phyloP scores from a whole-genome alignment of 352 stramenopile species.

The Globisporangium yorkense region DNA sequence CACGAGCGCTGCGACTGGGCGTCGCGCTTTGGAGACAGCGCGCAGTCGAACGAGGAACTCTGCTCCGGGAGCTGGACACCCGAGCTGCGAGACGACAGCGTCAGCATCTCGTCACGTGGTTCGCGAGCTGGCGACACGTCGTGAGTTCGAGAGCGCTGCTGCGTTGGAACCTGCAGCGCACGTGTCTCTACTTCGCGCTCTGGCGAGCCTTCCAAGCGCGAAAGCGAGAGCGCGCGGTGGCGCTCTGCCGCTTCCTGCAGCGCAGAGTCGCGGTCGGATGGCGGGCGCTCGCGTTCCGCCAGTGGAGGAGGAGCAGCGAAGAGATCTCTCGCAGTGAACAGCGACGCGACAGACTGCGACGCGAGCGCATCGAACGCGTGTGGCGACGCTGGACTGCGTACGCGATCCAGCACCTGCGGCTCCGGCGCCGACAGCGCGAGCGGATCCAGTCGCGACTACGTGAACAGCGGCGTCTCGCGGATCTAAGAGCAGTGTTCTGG shows the following conservation, averaged over 20 bases:
- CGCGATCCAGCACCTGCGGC: neutral
- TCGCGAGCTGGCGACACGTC: conserved; percentile 4
- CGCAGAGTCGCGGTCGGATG: conserved; percentile 1
- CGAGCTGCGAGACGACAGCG: neutral
- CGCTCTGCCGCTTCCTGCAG: conserved; percentile 14
- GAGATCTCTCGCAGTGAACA: neutral
- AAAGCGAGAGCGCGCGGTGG: conserved; percentile 2
- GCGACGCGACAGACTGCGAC: neutral
- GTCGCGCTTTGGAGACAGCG: conserved; percentile 2
- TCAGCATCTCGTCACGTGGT: neutral
- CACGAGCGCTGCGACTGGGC: neutral
- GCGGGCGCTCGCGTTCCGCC: conserved; percentile 15
- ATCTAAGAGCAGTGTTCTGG: neutral
- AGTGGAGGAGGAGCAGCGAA: conserved; percentile 18
- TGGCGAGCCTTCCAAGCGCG: conserved; percentile 4
- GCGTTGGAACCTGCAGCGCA: conserved; percentile 12
- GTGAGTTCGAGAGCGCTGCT: neutral
- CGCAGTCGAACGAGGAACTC: neutral
- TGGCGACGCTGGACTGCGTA: conserved; percentile 3
- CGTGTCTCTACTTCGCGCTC: conserved; percentile 9
- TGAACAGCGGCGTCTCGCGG: neutral
- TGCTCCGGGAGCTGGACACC: neutral
- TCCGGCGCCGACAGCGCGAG: conserved; percentile 2
- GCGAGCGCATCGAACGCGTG: neutral
- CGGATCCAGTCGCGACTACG: neutral